phyloP scores from a whole-genome alignment of 495 filamentous ascomycete species.

The Massariosphaeria phaeospora region DNA sequence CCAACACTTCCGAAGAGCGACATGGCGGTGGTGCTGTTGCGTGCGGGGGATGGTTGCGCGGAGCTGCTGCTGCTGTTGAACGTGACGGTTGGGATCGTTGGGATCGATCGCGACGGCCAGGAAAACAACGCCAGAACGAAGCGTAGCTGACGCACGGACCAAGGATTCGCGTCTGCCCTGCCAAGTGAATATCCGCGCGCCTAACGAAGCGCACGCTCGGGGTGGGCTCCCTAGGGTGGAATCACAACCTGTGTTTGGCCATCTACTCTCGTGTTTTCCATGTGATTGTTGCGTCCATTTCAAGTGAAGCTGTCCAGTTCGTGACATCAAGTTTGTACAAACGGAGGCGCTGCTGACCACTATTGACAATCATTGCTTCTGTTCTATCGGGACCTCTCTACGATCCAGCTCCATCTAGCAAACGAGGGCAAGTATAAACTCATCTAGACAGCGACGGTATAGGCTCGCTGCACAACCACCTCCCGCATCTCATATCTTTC shows the following conservation, averaged over 20 bases:
- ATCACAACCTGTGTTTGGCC: too few relatives aligned
- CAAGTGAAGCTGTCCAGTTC: too few relatives aligned
- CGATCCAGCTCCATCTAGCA: neutral
- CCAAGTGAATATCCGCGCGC: too few relatives aligned
- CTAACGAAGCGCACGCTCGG: too few relatives aligned
- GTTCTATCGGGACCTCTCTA: neutral
- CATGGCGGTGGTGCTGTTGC: conserved; percentile 10
- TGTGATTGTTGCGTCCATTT: too few relatives aligned
- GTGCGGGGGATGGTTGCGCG: neutral
- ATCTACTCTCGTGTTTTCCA: too few relatives aligned
- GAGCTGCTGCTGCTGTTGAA: conserved; percentile 1
- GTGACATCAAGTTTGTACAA: conserved; percentile 4
- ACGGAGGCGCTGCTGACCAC: neutral
- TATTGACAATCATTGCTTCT: neutral
- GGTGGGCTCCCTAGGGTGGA: too few relatives aligned
- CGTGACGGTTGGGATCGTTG: neutral
- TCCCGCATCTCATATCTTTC: neutral
- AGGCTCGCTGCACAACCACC: neutral
- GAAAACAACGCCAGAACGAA: too few relatives aligned
- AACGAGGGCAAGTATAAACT: conserved; percentile 8
- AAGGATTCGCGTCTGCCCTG: too few relatives aligned
- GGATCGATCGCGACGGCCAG: neutral
- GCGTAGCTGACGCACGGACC: too few relatives aligned
- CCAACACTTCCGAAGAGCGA: conserved; percentile 29
- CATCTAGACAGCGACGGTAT: neutral